These are phyloP conservation scores for Rutstroemia sydowiana DNA, from an alignment of 2,329 filamentous ascomycete genomes.

Conservation along the genomic window DNA sequence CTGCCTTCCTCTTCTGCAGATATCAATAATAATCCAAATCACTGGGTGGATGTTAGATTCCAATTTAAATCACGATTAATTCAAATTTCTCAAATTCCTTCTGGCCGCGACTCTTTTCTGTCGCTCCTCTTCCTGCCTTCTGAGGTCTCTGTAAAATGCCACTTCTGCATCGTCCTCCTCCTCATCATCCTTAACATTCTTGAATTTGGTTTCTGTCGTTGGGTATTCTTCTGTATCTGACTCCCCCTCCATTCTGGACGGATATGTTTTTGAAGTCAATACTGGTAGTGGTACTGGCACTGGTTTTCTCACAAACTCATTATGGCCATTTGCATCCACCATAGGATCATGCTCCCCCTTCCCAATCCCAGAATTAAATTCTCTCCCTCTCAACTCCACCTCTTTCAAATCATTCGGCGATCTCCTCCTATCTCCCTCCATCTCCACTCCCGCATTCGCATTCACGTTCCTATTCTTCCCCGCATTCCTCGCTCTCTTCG, in stretches of 20 bases:
- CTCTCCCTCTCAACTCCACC: neutral
- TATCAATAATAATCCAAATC: too few species aligned
- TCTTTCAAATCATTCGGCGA: neutral
- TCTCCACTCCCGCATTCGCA: neutral
- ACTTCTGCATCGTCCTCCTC: slow-evolving; percentile 4
- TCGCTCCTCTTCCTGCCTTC: slow-evolving; percentile 1
- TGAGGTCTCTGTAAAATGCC: slow-evolving; percentile 3
- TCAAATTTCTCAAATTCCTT: neutral
- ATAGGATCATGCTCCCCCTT: neutral
- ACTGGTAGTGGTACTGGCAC: neutral
- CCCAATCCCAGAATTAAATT: neutral
- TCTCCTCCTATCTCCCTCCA: neutral
- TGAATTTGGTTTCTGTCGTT: too few species aligned
- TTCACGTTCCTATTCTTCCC: neutral
- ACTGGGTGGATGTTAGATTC: too few species aligned
- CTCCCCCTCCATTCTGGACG: neutral
- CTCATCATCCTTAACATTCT: neutral
- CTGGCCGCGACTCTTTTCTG: neutral
- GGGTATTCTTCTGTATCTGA: neutral
- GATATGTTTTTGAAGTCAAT: neutral
- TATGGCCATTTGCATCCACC: too few species aligned
- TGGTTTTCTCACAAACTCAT: neutral
- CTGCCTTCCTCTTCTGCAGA: too few species aligned
- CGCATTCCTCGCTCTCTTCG: neutral
- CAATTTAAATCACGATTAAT: neutral